These are phyloP conservation scores for Magnaporthiopsis incrustans DNA, from an alignment of 2,329 filamentous ascomycete genomes.

Conservation along the genomic window DNA sequence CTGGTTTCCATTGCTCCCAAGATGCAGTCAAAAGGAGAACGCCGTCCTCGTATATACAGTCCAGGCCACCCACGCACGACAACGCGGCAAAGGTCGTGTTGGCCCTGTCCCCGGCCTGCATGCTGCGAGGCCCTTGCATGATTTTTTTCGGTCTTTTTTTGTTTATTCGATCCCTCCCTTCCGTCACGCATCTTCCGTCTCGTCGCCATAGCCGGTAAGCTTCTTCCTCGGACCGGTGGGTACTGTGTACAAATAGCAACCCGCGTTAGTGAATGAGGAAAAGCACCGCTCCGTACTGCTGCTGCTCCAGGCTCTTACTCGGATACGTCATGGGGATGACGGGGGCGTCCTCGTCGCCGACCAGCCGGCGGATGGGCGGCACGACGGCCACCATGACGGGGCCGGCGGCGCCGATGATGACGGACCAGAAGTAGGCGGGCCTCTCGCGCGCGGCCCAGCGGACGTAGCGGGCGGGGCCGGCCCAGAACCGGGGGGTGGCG, in stretches of 20 bases:
- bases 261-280: neutral
- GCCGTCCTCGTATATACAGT: slow-evolving; percentile 16
- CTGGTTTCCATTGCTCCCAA: slow-evolving; percentile 1
- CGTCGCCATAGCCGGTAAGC: slow-evolving; percentile 53
- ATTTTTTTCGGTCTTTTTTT: neutral
- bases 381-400: slow-evolving; percentile 63
- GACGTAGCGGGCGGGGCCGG: slow-evolving; percentile 72
- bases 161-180: neutral
- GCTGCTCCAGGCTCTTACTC: slow-evolving; percentile 57
- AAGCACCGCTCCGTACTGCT: neutral
- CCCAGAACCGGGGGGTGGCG: slow-evolving; percentile 70
- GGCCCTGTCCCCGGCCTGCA: neutral
- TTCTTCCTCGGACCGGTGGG: slow-evolving; percentile 51
- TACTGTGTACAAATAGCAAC: slow-evolving; percentile 29
- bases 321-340: slow-evolving; percentile 87
- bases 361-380: slow-evolving; percentile 61
- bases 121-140: neutral
- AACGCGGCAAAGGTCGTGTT: neutral
- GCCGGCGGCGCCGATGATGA: slow-evolving; percentile 64
- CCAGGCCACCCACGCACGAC: neutral
- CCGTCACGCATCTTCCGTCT: slow-evolving; percentile 15
- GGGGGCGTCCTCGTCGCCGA: slow-evolving; percentile 67
- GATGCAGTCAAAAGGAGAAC: neutral
- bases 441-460: slow-evolving; percentile 83
- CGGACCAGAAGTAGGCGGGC: slow-evolving; percentile 85